Conservation (phyloP, 768 basidiomycete genomes). For the Leccinum disarticulatum region DNA sequence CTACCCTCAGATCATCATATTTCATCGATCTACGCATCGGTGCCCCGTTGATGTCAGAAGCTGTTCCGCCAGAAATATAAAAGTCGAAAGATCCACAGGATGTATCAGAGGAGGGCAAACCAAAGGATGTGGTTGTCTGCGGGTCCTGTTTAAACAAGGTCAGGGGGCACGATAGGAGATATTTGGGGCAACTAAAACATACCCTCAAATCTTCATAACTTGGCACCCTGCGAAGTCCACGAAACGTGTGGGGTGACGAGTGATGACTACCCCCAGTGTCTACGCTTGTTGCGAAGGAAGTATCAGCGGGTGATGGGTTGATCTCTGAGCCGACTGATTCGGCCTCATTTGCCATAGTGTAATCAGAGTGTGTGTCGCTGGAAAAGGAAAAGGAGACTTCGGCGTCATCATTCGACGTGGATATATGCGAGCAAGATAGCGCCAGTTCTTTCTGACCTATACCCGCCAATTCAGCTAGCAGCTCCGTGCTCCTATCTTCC, state of each 20-base stretch:
- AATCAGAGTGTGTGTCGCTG: slow-evolving; percentile 4
- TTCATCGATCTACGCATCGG: not conserved
- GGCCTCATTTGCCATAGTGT: not conserved
- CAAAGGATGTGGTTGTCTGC: not conserved
- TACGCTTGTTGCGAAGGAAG: slow-evolving; percentile 25
- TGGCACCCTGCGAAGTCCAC: slow-evolving; percentile 19
- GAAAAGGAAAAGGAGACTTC: slow-evolving; percentile 7
- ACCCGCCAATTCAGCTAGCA: not conserved
- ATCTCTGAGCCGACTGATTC: not conserved
- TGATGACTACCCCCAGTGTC: slow-evolving; percentile 5
- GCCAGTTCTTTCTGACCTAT: not conserved
- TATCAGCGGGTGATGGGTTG: not conserved
- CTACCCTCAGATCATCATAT: slow-evolving; percentile 4
- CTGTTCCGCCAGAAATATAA: not conserved
- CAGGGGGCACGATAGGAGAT: not conserved
- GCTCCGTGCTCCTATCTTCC: not conserved
- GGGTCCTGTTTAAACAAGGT: not conserved
- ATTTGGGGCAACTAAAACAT: not conserved
- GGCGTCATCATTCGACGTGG: slow-evolving; percentile 2
- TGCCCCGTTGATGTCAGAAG: not conserved
- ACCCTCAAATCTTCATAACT: slow-evolving; percentile 22
- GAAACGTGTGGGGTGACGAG: not conserved
- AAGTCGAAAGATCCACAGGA: slow-evolving; percentile 1
- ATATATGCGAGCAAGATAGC: not conserved
- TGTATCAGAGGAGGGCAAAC: not conserved